A percentile compares a stretch with the other conserved stretches of the same genome.
phyloP scores from a whole-genome alignment of 306 rosid genomes.

The Sindora glabra region DNA sequence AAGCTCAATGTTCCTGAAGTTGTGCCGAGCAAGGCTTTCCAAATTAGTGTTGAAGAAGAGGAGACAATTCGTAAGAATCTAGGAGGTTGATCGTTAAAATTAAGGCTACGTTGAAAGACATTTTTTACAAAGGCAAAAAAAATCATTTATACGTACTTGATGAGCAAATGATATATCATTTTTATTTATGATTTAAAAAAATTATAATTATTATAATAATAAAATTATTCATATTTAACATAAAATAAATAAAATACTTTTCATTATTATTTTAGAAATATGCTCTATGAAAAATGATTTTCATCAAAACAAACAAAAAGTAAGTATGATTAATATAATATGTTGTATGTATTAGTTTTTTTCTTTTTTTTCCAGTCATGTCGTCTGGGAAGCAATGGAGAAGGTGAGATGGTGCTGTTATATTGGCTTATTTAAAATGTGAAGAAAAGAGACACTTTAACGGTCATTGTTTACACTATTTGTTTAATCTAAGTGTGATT shows the following conservation, averaged over 20 bases:
- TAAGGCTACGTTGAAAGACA: no score
- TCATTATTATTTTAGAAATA: no score
- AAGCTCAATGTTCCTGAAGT: slow-evolving; percentile 25
- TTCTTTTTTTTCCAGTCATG: neutral
- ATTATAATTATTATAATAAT: no score
- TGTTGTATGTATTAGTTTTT: neutral
- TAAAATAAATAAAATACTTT: no score
- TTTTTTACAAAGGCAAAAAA: no score
- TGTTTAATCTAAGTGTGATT: slow-evolving; percentile 10
- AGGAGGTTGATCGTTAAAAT: no score
- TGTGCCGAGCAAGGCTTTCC: slow-evolving; percentile 32
- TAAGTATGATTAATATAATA: slow-evolving; percentile 1
- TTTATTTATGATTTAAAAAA: no score
- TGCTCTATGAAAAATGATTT: no score
- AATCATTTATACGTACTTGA: no score
- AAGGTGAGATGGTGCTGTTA: slow-evolving; percentile 5
- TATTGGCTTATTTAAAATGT: neutral
- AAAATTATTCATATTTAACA: no score
- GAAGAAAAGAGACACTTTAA: slow-evolving; percentile 9
- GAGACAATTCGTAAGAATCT: slow-evolving; percentile 34
- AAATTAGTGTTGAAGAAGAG: slow-evolving; percentile 31
- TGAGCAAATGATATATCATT: no score
- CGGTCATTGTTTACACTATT: neutral
- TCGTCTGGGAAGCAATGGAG: neutral
- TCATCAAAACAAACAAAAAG: no score